Base-by-base conservation (phyloP, 2,329 filamentous ascomycete genomes). In the Penicillium concentricum region DNA sequence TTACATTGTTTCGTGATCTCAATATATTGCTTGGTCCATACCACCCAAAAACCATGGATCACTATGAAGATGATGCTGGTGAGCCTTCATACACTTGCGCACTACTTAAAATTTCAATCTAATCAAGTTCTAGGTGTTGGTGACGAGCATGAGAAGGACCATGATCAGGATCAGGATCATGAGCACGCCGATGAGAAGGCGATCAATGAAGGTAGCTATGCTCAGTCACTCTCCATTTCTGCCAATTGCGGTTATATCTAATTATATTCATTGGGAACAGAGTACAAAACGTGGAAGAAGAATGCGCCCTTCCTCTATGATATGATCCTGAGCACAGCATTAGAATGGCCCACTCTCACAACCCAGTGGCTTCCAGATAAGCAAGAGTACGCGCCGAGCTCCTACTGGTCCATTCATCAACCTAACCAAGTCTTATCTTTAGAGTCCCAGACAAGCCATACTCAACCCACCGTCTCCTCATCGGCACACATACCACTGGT, bases 211-310 rank as follows among this genome's bases (percentile, higher is more conserved):
- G 90, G 89, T 89, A 79, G 12, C n/a, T 50, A 24, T 15, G 4
- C 12, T 39, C 18, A 22, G 18, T 7, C 10, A 30, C n/a, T n/a
- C 16, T 41, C 7, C 41, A 15, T 13, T 16, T 34, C 28, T 16
- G 20, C 7, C 32, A 45, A 34, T 24, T 7, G n/a, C n/a, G 16
- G 22, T 56, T 9, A 56, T 42, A n/a, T 51, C 58, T 58, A 38
- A 59, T 41, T 16, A 22, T 24, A 10, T 42, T 26, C 18, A 41
- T 48, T 34, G 46, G 44, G 22, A 35, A 39, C 67, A 92, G 94
- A 99, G 75, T 99, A 99, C 84, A 99, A 99, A 76, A 97, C 93
- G 64, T 99, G 94, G 94, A 99, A 99, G 83, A 99, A 99, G 82
- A 99, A 99, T 78, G 91, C 90, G 63, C 92, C 94, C 4, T 97